These are phyloP conservation scores for Tuber melanosporum DNA, from an alignment of 495 filamentous ascomycete genomes.

Conservation along the genomic window DNA sequence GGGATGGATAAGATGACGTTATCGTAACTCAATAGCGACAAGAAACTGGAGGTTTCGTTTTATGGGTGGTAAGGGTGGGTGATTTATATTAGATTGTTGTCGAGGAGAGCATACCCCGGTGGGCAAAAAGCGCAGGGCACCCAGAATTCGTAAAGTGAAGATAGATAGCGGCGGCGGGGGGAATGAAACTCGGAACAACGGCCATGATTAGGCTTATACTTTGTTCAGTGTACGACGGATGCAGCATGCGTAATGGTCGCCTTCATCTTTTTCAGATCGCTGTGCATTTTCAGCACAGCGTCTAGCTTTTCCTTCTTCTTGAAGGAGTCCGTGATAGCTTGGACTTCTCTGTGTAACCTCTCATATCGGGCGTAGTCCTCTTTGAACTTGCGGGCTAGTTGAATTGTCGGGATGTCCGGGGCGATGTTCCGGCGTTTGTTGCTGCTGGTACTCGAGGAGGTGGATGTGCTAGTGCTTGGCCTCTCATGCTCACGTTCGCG, in stretches of 20 bases:
- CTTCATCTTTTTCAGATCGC: conserved; percentile 35
- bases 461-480: conserved; percentile 12
- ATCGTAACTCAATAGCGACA: not conserved
- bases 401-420: conserved; percentile 30
- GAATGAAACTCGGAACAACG: conserved; percentile 16
- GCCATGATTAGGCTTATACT: conserved; percentile 5
- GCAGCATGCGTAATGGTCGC: conserved; percentile 29
- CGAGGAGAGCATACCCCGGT: not conserved
- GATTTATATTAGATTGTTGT: not conserved
- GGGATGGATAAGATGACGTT: conserved; percentile 3
- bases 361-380: conserved; percentile 40
- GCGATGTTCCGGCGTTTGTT: conserved; percentile 27
- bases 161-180: conserved; percentile 13
- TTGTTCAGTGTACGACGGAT: conserved; percentile 26
- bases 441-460: conserved; percentile 4
- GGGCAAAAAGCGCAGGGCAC: not conserved
- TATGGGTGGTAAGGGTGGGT: not conserved
- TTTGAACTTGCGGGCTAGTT: conserved; percentile 39
- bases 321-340: conserved; percentile 27
- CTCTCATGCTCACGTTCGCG: conserved; percentile 18
- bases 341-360: conserved; percentile 36
- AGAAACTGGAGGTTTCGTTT: not conserved
- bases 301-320: conserved; percentile 40
- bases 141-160: not conserved
- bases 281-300: conserved; percentile 37